Conservation (phyloP, 1,284 basidiomycete genomes). For the Phylloboletellus chloephorus region DNA sequence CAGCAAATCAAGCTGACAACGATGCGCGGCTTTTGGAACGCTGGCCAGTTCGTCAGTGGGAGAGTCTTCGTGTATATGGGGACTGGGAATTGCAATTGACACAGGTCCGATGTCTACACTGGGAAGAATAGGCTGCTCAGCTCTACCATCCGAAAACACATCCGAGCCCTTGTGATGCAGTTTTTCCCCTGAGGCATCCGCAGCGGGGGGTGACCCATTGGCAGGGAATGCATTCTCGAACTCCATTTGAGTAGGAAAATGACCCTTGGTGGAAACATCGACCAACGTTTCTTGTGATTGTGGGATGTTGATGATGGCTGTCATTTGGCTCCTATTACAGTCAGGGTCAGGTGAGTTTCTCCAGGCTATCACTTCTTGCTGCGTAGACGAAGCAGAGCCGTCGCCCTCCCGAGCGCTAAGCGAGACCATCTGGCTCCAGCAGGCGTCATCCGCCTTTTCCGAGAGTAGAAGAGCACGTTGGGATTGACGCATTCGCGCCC, state of each 20-base stretch:
- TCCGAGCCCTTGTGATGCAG: not conserved
- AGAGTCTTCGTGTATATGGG: slow-evolving; percentile 1
- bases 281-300: slow-evolving; percentile 4
- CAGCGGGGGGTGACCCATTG: not conserved
- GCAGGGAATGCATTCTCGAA: slow-evolving; percentile 1
- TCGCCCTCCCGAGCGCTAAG: slow-evolving; percentile 3
- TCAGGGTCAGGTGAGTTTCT: not conserved
- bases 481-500: slow-evolving; percentile 27
- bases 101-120: not conserved
- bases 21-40: not conserved
- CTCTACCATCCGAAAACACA: not conserved
- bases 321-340: slow-evolving; percentile 1
- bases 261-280: not conserved
- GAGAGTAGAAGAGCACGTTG: slow-evolving; percentile 21
- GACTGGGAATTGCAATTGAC: not conserved
- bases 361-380: not conserved
- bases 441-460: slow-evolving; percentile 6
- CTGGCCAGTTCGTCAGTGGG: not conserved
- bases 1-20: not conserved
- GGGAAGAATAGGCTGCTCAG: slow-evolving; percentile 1
- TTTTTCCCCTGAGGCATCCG: not conserved
- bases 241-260: not conserved
- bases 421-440: not conserved
- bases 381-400: slow-evolving; percentile 1
- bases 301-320: not conserved